These are phyloP conservation scores for Magnolia sinica DNA, from an alignment of 164 flowering plant species.

Conservation along the genomic window DNA sequence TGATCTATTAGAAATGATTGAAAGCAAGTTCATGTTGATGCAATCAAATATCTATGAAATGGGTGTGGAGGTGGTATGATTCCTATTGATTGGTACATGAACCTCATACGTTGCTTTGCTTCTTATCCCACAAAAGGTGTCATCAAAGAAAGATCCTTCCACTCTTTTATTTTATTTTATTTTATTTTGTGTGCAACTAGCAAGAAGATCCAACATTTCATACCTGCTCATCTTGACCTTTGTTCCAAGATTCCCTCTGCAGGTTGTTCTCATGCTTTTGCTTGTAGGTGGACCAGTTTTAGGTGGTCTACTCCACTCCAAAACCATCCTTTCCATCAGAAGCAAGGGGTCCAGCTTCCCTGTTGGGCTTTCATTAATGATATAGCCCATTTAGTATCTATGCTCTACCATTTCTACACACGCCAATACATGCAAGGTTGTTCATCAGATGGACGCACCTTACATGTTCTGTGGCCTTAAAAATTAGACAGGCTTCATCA, in stretches of 20 bases:
- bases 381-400: too few species aligned
- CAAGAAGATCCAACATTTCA: constrained; percentile 13
- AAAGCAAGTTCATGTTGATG: not conserved
- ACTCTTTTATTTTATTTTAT: not conserved
- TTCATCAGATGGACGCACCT: not conserved
- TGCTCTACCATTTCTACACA: not conserved
- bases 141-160: constrained; percentile 7
- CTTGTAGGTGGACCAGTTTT: constrained; percentile 3
- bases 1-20: not conserved
- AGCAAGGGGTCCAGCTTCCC: not conserved
- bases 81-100: constrained; percentile 15
- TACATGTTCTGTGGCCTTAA: too few species aligned
- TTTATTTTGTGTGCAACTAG: constrained; percentile 8
- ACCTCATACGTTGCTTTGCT: constrained; percentile 21
- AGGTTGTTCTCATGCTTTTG: constrained; percentile 18
- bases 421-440: too few species aligned
- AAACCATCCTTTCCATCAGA: too few species aligned
- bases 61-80: not conserved
- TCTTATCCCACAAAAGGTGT: constrained; percentile 12
- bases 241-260: constrained; percentile 17
- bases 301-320: not conserved
- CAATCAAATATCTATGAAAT: not conserved
- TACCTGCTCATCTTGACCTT: constrained; percentile 1
- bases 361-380: not conserved
- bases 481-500: too few species aligned